Evolutionary conservation across 148 eudicot species (phyloP).

Genomic region (Persicaria maculosa): DNA sequence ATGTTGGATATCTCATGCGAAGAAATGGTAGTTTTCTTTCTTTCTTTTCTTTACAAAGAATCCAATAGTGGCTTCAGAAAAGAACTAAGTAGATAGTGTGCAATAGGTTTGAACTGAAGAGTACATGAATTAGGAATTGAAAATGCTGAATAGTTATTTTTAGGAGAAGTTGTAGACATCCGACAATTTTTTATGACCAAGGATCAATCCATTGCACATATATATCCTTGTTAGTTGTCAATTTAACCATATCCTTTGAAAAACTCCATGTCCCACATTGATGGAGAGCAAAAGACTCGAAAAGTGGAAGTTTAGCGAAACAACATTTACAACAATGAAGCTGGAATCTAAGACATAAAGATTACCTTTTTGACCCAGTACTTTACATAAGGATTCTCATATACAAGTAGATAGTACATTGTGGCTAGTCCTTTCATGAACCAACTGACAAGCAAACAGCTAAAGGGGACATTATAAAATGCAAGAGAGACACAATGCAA

Average conservation of each 20-base stretch:
- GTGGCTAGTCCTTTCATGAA: not conserved
- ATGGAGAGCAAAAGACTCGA: not conserved
- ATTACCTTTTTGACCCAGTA: not conserved
- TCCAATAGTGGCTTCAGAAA: not conserved
- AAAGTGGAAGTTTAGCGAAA: not conserved
- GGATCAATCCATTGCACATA: no score
- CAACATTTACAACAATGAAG: not conserved
- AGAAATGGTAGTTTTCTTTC: no score
- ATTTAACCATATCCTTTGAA: not conserved
- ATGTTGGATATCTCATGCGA: no score
- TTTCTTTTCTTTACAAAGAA: not conserved
- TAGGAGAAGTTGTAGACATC: not conserved
- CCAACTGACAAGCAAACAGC: not conserved
- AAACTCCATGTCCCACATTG: not conserved
- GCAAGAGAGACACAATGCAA: conserved; percentile 7
- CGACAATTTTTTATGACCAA: not conserved
- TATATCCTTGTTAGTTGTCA: not conserved
- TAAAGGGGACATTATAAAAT: not conserved
- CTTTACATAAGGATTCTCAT: not conserved
- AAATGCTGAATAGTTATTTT: not conserved
- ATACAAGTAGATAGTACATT: not conserved
- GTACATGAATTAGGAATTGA: not conserved
- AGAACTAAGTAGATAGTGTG: not conserved
- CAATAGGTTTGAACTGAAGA: not conserved
- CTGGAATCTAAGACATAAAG: not conserved